These are phyloP conservation scores for Fusarium pininemorale DNA, from an alignment of 2,329 filamentous ascomycete genomes.

Conservation along the genomic window DNA sequence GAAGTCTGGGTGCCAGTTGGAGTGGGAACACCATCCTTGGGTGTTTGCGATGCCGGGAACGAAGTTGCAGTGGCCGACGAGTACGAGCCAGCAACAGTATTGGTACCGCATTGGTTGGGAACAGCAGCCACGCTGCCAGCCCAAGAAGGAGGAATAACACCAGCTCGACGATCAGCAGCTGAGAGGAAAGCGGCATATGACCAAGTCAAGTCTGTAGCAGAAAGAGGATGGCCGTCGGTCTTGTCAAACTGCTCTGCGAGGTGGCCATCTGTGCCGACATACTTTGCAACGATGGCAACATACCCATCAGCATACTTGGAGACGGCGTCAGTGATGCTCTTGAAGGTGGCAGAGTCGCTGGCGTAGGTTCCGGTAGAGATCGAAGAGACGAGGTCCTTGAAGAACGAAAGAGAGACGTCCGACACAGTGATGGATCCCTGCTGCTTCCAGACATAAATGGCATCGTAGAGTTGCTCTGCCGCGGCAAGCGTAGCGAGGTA, in stretches of 20 bases:
- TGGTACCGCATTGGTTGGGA: constrained; percentile 58
- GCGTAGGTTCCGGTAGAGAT: constrained; percentile 70
- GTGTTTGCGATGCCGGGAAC: constrained; percentile 61
- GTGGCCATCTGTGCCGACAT: constrained; percentile 69
- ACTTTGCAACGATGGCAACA: constrained; percentile 68
- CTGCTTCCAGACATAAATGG: constrained; percentile 75
- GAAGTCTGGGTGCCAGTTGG: constrained; percentile 44
- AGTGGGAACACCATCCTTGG: constrained; percentile 48
- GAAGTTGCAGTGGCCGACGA: constrained; percentile 55
- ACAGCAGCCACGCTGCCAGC: constrained; percentile 56
- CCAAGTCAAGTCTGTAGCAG: constrained; percentile 76
- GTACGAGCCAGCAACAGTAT: constrained; percentile 62
- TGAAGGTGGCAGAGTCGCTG: constrained; percentile 57
- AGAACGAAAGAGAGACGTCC: constrained; percentile 73
- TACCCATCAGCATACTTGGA: constrained; percentile 69
- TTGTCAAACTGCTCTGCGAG: constrained; percentile 74
- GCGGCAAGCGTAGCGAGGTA: constrained; percentile 79
- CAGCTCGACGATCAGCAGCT: constrained; percentile 64
- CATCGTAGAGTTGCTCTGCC: constrained; percentile 82
- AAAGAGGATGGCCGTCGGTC: constrained; percentile 62
- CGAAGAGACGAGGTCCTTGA: constrained; percentile 69
- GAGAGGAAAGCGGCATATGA: constrained; percentile 77
- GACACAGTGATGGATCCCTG: constrained; percentile 72
- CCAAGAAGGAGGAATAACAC: constrained; percentile 67
- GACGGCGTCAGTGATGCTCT: constrained; percentile 64